phyloP scores from a whole-genome alignment of 2,329 filamentous ascomycete species.

The Chaetomiaceae sp. region DNA sequence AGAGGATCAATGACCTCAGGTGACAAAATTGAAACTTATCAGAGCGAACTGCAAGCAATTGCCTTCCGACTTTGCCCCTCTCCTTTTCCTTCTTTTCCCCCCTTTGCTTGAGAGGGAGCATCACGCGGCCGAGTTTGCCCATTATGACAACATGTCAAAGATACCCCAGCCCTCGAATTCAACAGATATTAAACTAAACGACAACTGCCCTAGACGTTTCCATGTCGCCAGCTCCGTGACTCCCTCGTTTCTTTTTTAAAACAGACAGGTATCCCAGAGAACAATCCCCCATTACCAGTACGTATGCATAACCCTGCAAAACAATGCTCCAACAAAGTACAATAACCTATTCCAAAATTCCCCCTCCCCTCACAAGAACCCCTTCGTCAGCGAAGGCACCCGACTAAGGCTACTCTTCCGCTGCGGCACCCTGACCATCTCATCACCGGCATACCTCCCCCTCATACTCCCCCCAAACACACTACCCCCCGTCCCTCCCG shows the following conservation, averaged over 20 bases:
- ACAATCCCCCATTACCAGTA: constrained; percentile 1
- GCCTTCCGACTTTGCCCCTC: too few species aligned
- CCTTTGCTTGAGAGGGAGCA: too few species aligned
- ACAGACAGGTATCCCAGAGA: background rate
- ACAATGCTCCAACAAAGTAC: background rate
- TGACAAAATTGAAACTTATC: background rate
- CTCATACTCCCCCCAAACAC: constrained; percentile 29
- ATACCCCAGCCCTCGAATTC: background rate
- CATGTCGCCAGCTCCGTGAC: background rate
- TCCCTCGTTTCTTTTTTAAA: background rate
- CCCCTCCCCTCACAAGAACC: constrained; percentile 54
- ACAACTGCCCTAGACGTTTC: background rate
- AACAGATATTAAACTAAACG: background rate
- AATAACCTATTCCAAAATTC: constrained; percentile 5
- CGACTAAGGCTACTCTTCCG: constrained; percentile 63
- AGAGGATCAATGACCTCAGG: constrained; percentile 15
- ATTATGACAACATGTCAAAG: too few species aligned
- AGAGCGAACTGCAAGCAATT: too few species aligned
- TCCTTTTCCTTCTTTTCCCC: too few species aligned
- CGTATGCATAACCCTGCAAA: background rate
- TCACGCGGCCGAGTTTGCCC: too few species aligned
- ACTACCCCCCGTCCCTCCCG: constrained; percentile 21
- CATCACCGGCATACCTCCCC: constrained; percentile 45
- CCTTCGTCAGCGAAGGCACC: constrained; percentile 67
- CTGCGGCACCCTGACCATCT: constrained; percentile 54